Evolutionary conservation across 2,329 filamentous ascomycete genomes (phyloP), one percentile per base, ranked within the genome.

Genomic region (Penicillium occitanis): DNA sequence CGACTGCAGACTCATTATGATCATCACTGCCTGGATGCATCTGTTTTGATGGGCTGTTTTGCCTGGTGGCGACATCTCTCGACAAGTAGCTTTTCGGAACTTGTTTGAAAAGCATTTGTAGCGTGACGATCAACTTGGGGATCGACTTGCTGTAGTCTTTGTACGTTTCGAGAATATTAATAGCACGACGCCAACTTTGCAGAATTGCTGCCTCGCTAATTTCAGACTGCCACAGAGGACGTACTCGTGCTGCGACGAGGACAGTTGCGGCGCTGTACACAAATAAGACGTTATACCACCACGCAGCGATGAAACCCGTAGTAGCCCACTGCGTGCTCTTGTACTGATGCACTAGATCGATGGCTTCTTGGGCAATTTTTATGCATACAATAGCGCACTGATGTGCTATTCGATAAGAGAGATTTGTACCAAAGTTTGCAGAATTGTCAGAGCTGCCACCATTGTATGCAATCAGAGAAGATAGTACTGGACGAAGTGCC

Each of bases 181-280:
- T 42, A n/a, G 62, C 51, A n/a, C 57, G 57, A 6, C 44, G 51
- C 11, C 46, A 64, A 51, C 50, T 57, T 30, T 58, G 50, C 17
- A 46, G 46, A 11, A 64, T 48, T 35, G 62, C 44, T 19, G 44
- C 37, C 37, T 64, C 37, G 5, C 19, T 19, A 22, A 64, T 22
- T 35, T 64, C 62, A 28, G 51, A 51, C 30, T 58, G 35, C 22
- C 57, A 37, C 3, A 51, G 58, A 1, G 62, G 19, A 19, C 62
- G 46, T 2, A 64, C 50, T 13, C 62, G 44, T 5, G 62, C 62
- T 19, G 62, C 62, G 57, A 64, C 57, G n/a, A 64, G 62, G 6
- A 58, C 62, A 19, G 62, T 64, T 13, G 62, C 62, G 22, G 62
- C 57, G 14, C 50, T 64, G 58, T 64, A 64, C 62, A 64, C 35